phyloP scores from a whole-genome alignment of 495 filamentous ascomycete genomes.

The Xylaria intraflava region DNA sequence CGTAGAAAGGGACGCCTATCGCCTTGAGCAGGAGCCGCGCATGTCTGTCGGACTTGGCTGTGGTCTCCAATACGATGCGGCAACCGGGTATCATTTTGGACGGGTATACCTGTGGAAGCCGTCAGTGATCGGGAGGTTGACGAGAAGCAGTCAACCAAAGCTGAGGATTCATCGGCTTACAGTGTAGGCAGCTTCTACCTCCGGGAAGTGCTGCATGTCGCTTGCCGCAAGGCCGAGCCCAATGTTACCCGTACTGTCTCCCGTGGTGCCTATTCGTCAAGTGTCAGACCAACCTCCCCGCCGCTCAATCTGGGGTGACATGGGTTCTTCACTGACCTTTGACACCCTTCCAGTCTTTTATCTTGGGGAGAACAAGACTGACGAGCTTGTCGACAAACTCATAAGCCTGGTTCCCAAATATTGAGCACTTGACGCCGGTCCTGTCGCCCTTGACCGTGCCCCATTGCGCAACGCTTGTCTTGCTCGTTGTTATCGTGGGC shows the following conservation, averaged over 20 bases:
- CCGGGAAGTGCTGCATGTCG: slow-evolving; percentile 74
- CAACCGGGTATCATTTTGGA: slow-evolving; percentile 90
- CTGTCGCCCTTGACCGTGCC: slow-evolving; percentile 47
- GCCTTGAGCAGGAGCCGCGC: slow-evolving; percentile 77
- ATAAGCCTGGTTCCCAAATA: slow-evolving; percentile 74
- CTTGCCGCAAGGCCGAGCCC: slow-evolving; percentile 68
- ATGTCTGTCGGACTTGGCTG: slow-evolving; percentile 82
- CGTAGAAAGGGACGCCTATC: slow-evolving; percentile 79
- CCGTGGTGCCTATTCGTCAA: slow-evolving; percentile 40
- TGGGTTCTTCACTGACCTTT: slow-evolving; percentile 46
- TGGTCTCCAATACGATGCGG: slow-evolving; percentile 80
- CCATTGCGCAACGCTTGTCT: slow-evolving; percentile 60
- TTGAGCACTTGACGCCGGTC: slow-evolving; percentile 59
- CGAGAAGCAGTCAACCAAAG: slow-evolving; percentile 18
- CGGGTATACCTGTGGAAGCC: slow-evolving; percentile 56
- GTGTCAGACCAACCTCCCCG: slow-evolving; percentile 2
- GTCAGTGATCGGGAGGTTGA: slow-evolving; percentile 6
- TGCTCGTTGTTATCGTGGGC: slow-evolving; percentile 60
- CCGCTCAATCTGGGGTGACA: neutral
- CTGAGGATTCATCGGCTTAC: slow-evolving; percentile 49
- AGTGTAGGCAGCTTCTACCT: slow-evolving; percentile 87
- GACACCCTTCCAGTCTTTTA: slow-evolving; percentile 90
- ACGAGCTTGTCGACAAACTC: slow-evolving; percentile 81
- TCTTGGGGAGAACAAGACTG: slow-evolving; percentile 82
- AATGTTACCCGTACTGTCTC: slow-evolving; percentile 85